Evolutionary conservation across 139 green algal genomes (phyloP).

Genomic region (Pleodorina starrii): DNA sequence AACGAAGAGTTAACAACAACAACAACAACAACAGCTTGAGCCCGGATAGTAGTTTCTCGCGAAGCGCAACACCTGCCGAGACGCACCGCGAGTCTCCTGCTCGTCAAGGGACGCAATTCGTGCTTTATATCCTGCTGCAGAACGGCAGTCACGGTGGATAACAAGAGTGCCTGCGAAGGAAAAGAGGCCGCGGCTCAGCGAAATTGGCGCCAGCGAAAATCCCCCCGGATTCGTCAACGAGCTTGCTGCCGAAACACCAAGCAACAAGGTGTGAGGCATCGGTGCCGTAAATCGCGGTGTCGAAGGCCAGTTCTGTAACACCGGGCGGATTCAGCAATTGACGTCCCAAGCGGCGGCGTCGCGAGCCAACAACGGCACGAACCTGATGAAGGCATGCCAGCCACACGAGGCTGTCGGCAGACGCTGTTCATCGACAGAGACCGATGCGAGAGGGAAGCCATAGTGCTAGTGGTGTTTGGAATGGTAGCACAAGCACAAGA

Average conservation of each 20-base stretch:
- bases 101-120: not conserved
- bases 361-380: not conserved
- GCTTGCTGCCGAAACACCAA: not conserved
- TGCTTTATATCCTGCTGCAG: not conserved
- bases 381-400: not conserved
- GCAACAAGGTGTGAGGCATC: not conserved
- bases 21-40: too few species aligned
- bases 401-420: not conserved
- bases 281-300: not conserved
- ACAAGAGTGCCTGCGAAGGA: not conserved
- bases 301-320: not conserved
- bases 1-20: too few species aligned
- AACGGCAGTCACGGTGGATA: not conserved
- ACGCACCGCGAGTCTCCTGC: conserved; percentile 20
- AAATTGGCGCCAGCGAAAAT: not conserved
- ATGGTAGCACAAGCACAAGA: too few species aligned
- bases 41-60: too few species aligned
- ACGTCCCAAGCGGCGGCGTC: not conserved
- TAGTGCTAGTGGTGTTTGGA: too few species aligned
- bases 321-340: not conserved
- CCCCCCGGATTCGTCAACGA: too few species aligned
- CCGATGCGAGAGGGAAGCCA: not conserved
- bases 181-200: not conserved
- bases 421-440: not conserved
- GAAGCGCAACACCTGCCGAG: not conserved